A percentile compares a stretch with the other conserved stretches of the same genome.
These are phyloP conservation scores for Coemansia sp. DNA, from an alignment of 192 early-diverging fungal species.

Conservation along the genomic window DNA sequence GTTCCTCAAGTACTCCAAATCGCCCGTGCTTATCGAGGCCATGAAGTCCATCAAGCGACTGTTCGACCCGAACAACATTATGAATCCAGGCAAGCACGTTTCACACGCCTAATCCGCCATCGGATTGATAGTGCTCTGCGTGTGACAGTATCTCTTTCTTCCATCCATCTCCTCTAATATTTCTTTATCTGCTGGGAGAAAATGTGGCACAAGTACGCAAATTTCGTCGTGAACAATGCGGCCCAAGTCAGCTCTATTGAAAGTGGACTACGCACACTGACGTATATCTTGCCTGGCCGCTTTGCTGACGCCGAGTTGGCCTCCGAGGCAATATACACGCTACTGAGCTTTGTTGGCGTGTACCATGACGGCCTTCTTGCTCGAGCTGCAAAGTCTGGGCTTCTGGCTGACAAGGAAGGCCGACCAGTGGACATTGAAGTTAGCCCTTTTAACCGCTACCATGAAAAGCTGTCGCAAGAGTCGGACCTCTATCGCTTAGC, in stretches of 20 bases:
- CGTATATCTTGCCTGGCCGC: conserved; percentile 90
- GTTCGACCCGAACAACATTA: conserved; percentile 89
- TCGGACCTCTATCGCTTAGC: conserved; percentile 56
- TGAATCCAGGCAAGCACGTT: conserved; percentile 82
- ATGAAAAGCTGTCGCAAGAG: conserved; percentile 55
- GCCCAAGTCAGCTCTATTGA: conserved; percentile 86
- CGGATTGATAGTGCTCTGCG: conserved; percentile 2
- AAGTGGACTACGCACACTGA: conserved; percentile 77
- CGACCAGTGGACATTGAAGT: conserved; percentile 16
- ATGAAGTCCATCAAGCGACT: conserved; percentile 86
- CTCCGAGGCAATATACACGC: conserved; percentile 81
- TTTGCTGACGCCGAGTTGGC: conserved; percentile 91
- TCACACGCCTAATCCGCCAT: conserved; percentile 17
- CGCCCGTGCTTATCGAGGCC: conserved; percentile 68
- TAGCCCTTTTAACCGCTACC: conserved; percentile 71
- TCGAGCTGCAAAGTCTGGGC: conserved; percentile 33
- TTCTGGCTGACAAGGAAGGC: conserved; percentile 37
- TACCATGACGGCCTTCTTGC: conserved; percentile 80
- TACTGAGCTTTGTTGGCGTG: conserved; percentile 74
- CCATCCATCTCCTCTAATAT: background rate
- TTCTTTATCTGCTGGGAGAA: background rate
- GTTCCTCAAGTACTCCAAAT: conserved; percentile 83
- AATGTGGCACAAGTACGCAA: conserved; percentile 71
- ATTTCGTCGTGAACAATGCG: conserved; percentile 84
- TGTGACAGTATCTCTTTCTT: conserved; percentile 3